A percentile compares a stretch with the other conserved stretches of the same genome.
Evolutionary conservation across 2,329 filamentous ascomycete species (phyloP).

Genomic region (Diaporthe helianthi): DNA sequence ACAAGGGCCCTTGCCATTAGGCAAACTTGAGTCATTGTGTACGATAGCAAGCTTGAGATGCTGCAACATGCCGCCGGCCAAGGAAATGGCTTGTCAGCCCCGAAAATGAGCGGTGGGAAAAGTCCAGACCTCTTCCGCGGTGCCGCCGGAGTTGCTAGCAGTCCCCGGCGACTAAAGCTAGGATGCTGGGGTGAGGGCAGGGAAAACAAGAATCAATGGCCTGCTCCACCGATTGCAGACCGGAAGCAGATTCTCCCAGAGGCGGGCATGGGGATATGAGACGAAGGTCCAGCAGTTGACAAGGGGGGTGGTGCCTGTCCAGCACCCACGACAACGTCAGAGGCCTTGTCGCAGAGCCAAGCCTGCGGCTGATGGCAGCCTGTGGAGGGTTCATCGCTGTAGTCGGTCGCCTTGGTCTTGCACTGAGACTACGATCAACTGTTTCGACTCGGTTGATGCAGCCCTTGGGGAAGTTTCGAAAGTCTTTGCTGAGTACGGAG

Average conservation of each 20-base stretch:
- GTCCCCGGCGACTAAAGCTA: neutral
- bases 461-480: conserved; percentile 22
- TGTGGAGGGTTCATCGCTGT: conserved; percentile 28
- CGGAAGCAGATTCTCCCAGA: conserved; percentile 37
- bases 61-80: conserved; percentile 13
- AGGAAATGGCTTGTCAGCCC: neutral
- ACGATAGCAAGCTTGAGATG: neutral
- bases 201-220: conserved; percentile 35
- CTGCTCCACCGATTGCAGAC: conserved; percentile 39
- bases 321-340: neutral
- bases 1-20: neutral
- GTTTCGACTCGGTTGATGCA: conserved; percentile 21
- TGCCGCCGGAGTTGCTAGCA: neutral
- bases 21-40: neutral
- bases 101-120: conserved; percentile 3
- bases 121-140: conserved; percentile 1
- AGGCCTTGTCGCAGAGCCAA: conserved; percentile 33
- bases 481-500: conserved; percentile 5
- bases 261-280: conserved; percentile 39
- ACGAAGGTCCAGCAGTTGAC: conserved; percentile 36
- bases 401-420: conserved; percentile 20
- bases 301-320: conserved; percentile 28
- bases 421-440: conserved; percentile 20
- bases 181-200: conserved; percentile 29
- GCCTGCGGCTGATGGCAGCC: conserved; percentile 23